A percentile compares a stretch with the other conserved stretches of the same genome.
Conservation (phyloP, 169 alveolate genomes). For the Plasmodium fragile region DNA sequence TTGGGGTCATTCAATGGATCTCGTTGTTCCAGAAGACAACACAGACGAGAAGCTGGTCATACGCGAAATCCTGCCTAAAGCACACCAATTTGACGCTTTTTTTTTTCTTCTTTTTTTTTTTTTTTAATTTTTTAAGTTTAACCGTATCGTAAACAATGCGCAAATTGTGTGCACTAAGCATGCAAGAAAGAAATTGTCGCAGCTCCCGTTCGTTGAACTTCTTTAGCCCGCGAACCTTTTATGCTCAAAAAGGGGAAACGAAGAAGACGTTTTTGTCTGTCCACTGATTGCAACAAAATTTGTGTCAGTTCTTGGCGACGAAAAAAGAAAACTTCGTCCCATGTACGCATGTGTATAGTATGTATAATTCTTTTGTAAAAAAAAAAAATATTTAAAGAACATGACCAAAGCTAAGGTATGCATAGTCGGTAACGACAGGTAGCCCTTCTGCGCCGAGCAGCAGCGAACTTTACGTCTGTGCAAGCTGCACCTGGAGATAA, state of each 20-base stretch:
- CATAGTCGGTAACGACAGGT: background rate
- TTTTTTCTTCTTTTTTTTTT: background rate
- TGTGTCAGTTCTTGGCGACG: background rate
- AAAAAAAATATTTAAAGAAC: background rate
- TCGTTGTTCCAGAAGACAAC: background rate
- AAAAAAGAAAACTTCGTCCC: background rate
- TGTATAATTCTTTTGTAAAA: background rate
- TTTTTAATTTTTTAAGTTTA: conserved; percentile 1
- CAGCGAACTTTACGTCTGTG: background rate
- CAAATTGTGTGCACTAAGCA: background rate
- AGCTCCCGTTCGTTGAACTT: background rate
- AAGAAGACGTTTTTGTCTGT: background rate
- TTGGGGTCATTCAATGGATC: background rate
- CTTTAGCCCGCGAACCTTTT: background rate
- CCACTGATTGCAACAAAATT: background rate
- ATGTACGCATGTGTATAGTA: background rate
- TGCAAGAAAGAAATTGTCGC: background rate
- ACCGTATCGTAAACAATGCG: background rate
- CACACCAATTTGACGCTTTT: background rate
- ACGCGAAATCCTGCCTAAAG: background rate
- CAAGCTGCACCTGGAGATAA: background rate
- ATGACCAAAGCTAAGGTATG: background rate
- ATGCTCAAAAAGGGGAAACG: background rate
- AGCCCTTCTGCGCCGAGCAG: background rate
- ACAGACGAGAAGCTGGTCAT: background rate